phyloP scores from a whole-genome alignment of 139 green algal species.

The Chlorella vulgaris region DNA sequence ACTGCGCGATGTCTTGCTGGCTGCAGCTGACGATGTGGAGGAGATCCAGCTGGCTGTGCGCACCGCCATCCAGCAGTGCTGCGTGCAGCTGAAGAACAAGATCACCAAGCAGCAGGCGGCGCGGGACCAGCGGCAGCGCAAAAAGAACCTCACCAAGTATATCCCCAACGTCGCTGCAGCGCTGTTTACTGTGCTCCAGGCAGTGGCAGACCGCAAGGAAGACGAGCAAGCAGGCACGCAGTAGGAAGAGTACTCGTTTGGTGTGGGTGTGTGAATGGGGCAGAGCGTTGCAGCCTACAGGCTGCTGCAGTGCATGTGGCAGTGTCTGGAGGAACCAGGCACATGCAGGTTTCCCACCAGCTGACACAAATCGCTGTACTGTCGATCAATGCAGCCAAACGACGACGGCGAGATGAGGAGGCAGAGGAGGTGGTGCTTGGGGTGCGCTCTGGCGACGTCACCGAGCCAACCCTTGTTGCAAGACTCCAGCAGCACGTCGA shows the following conservation, averaged over 20 bases:
- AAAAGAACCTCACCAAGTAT: conserved; percentile 92
- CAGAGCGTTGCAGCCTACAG: too few relatives aligned
- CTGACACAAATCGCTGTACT: too few relatives aligned
- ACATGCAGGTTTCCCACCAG: too few relatives aligned
- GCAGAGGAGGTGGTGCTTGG: conserved; percentile 56
- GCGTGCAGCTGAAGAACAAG: conserved; percentile 80
- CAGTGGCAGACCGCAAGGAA: conserved; percentile 39
- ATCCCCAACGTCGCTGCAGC: conserved; percentile 83
- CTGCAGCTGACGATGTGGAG: conserved; percentile 89
- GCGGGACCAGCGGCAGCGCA: conserved; percentile 83
- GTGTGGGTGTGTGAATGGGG: too few relatives aligned
- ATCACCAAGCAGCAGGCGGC: conserved; percentile 78
- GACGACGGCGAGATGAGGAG: conserved; percentile 47
- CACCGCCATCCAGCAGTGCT: conserved; percentile 83
- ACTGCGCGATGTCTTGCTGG: too few relatives aligned
- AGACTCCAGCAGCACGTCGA: conserved; percentile 90
- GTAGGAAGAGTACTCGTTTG: neutral
- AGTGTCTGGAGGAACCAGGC: too few relatives aligned
- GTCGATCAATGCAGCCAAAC: neutral
- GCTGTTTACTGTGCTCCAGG: conserved; percentile 58
- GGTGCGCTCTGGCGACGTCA: conserved; percentile 59
- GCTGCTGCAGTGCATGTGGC: too few relatives aligned
- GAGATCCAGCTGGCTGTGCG: conserved; percentile 91
- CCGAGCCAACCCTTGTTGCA: conserved; percentile 58
- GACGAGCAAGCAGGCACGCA: neutral